Conservation (phyloP, 2,329 filamentous ascomycete species). For the Fusarium metavorans region DNA sequence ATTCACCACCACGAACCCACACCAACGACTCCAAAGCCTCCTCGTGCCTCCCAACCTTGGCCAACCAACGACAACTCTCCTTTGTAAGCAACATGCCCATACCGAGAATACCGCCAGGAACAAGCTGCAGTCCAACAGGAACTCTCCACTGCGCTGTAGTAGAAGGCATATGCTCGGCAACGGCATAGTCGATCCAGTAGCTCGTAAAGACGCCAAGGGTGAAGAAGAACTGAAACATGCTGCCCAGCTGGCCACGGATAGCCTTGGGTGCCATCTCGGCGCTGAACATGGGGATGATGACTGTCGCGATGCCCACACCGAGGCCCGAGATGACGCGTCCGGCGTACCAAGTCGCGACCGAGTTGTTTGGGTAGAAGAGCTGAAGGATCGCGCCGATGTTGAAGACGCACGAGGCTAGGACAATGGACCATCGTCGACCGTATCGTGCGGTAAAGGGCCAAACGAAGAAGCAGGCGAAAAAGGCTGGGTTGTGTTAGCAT, state of each 20-base stretch:
- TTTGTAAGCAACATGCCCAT: conserved; percentile 62
- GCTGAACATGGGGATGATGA: conserved; percentile 59
- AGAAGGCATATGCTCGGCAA: conserved; percentile 51
- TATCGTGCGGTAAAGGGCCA: conserved; percentile 57
- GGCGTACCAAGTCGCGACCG: conserved; percentile 53
- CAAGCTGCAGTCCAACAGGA: conserved; percentile 60
- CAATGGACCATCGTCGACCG: conserved; percentile 55
- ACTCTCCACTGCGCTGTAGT: conserved; percentile 63
- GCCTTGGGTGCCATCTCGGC: conserved; percentile 61
- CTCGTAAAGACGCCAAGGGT: conserved; percentile 56
- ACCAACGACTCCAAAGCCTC: conserved; percentile 61
- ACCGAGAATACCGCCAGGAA: conserved; percentile 59
- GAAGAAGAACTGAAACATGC: conserved; percentile 60
- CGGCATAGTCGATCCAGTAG: conserved; percentile 62
- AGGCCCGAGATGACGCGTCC: conserved; percentile 53
- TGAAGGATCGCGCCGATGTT: conserved; percentile 57
- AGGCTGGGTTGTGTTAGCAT: conserved; percentile 44
- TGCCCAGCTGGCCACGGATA: conserved; percentile 57
- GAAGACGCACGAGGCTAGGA: conserved; percentile 57
- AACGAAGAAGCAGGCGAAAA: conserved; percentile 57
- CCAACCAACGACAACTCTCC: conserved; percentile 61
- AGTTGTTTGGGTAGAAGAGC: conserved; percentile 52
- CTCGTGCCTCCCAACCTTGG: conserved; percentile 57
- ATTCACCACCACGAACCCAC: conserved; percentile 63
- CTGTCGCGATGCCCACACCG: conserved; percentile 54